Conservation (phyloP, 192 early-diverging fungal species). For the Coemansia sp. region DNA sequence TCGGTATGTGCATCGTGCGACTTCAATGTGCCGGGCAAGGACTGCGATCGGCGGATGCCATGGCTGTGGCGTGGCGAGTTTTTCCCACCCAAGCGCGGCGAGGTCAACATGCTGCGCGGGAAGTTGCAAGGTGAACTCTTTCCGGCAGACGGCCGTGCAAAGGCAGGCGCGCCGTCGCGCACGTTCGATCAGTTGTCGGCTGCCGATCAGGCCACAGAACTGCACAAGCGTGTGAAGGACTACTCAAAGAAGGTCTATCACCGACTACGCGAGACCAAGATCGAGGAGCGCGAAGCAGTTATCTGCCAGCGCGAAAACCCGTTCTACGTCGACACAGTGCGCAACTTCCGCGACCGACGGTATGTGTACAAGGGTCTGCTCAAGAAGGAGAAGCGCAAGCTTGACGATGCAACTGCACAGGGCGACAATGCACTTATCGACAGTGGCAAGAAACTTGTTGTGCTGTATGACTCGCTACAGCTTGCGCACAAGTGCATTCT, state of each 20-base stretch:
- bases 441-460: conserved; percentile 87
- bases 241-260: conserved; percentile 89
- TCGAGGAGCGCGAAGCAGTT: conserved; percentile 81
- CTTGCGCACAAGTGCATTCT: conserved; percentile 96
- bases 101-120: conserved; percentile 87
- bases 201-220: conserved; percentile 66
- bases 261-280: conserved; percentile 76
- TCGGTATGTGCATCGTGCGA: conserved; percentile 89
- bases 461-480: conserved; percentile 96
- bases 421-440: conserved; percentile 72
- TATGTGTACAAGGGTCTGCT: conserved; percentile 96
- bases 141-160: conserved; percentile 56
- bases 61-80: conserved; percentile 99
- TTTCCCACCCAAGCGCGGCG: conserved; percentile 85
- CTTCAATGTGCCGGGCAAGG: conserved; percentile 83
- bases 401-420: conserved; percentile 65
- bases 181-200: conserved; percentile 68
- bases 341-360: conserved; percentile 93
- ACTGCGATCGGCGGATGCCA: conserved; percentile 89
- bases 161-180: conserved; percentile 53
- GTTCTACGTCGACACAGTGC: conserved; percentile 97
- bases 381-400: conserved; percentile 87
- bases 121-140: conserved; percentile 83
- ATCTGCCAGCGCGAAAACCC: conserved; percentile 98
- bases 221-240: conserved; percentile 80